Conservation (phyloP, 768 basidiomycete species). For the Pulveroboletus sp. region DNA sequence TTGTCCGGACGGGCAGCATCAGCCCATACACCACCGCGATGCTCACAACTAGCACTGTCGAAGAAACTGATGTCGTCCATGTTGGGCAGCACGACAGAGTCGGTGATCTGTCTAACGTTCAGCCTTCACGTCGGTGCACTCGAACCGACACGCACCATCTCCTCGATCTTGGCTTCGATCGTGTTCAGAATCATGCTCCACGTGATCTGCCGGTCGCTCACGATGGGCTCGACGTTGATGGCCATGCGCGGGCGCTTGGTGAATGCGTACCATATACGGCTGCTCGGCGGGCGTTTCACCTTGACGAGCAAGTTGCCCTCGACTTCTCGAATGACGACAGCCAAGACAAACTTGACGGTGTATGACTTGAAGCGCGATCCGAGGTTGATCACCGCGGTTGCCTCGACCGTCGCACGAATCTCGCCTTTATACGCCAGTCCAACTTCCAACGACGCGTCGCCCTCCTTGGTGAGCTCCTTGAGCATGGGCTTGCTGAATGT, state of each 20-base stretch:
- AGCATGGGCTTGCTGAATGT: constrained; percentile 96
- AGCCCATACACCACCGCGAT: constrained; percentile 87
- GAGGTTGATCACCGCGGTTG: constrained; percentile 81
- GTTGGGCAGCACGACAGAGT: constrained; percentile 92
- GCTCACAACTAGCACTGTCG: constrained; percentile 59
- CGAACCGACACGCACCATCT: constrained; percentile 58
- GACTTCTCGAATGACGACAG: constrained; percentile 81
- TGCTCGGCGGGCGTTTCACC: constrained; percentile 93
- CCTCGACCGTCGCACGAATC: constrained; percentile 84
- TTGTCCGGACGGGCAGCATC: constrained; percentile 57
- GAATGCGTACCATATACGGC: constrained; percentile 91
- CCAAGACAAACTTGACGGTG: constrained; percentile 83
- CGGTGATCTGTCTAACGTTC: constrained; percentile 74
- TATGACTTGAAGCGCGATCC: constrained; percentile 86
- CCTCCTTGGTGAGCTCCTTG: constrained; percentile 92
- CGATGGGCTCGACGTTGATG: constrained; percentile 87
- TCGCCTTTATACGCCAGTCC: constrained; percentile 83
- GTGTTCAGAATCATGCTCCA: constrained; percentile 89
- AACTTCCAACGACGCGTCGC: constrained; percentile 87
- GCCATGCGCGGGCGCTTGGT: constrained; percentile 86
- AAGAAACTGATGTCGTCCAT: constrained; percentile 99
- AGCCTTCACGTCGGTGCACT: constrained; percentile 55
- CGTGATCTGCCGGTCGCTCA: constrained; percentile 90
- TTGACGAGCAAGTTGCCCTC: constrained; percentile 89
- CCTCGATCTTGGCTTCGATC: constrained; percentile 84